Percentiles rank a stretch among this genome's conserved stretches.
Conservation (phyloP, 371 early-diverging fungal species). For the Syncephalastrum monosporum region DNA sequence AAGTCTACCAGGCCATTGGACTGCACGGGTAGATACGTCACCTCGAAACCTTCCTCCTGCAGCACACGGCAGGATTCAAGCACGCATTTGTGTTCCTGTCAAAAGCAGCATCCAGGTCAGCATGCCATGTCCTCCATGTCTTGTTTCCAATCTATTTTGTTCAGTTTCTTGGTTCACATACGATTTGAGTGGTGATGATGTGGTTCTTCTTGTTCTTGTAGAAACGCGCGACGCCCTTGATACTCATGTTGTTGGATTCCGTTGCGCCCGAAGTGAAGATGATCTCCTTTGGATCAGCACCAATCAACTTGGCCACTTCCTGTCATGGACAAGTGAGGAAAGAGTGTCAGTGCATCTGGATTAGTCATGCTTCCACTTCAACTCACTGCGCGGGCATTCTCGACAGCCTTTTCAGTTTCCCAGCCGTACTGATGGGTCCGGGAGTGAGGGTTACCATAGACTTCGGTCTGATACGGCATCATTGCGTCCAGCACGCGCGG, state of each 20-base stretch:
- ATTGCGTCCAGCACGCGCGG: slow-evolving; percentile 98
- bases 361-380: slow-evolving; percentile 1
- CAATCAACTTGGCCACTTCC: slow-evolving; percentile 92
- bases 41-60: slow-evolving; percentile 97
- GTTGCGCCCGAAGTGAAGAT: slow-evolving; percentile 99
- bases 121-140: not conserved
- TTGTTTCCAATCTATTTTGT: not conserved
- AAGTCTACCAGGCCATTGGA: slow-evolving; percentile 84
- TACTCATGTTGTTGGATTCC: slow-evolving; percentile 97
- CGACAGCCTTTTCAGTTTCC: slow-evolving; percentile 97
- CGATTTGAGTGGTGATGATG: slow-evolving; percentile 97
- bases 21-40: slow-evolving; percentile 97
- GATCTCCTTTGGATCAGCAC: slow-evolving; percentile 98
- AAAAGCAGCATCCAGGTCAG: slow-evolving; percentile 5
- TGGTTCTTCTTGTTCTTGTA: slow-evolving; percentile 95
- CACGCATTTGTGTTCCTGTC: slow-evolving; percentile 98
- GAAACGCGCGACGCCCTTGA: slow-evolving; percentile 98
- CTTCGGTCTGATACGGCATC: slow-evolving; percentile 94
- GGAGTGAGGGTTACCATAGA: slow-evolving; percentile 99
- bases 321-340: slow-evolving; percentile 24
- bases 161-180: slow-evolving; percentile 22
- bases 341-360: not conserved
- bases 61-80: slow-evolving; percentile 98
- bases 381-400: slow-evolving; percentile 82
- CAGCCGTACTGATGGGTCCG: slow-evolving; percentile 99